Evolutionary conservation across 352 stramenopile species (phyloP), one percentile per base, ranked within the genome.

Genomic region (Globisporangium okanoganense): DNA sequence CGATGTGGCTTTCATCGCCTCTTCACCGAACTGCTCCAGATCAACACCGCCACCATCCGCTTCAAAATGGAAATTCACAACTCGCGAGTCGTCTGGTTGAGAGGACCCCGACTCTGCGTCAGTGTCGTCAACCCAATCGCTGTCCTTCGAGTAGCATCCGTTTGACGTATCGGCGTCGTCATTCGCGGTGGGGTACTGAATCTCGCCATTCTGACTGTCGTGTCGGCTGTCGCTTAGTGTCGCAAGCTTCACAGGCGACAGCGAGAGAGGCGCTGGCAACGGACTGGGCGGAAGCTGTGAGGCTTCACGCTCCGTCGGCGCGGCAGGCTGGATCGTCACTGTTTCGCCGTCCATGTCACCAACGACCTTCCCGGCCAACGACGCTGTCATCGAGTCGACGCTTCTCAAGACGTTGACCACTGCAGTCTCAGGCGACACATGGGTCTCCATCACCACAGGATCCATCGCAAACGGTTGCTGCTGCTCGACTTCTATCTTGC

Each of bases 251-350:
- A 25, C 25, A 1, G 54, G 54, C 8, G 54, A 52, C n/a, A n/a
- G 0, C 2, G 50, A 16, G 3, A 14, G 16, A 16, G 43, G 24
- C 2, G n/a, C 13, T 12, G 58, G 4, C 0, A 20, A 12, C 14
- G 36, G 2, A 13, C 9, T 13, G 8, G 47, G 9, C 0, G 29
- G 5, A 13, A 20, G 9, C 58, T 54, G 35, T 29, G 45, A 31
- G 38, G 61, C 6, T 31, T 64, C 65, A 1, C 56, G 18, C 33
- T 63, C 45, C 27, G 43, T 56, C 10, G 35, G 36, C 0, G 45
- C 51, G 1, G 48, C 50, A 22, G 47, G 29, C 31, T 71, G 51
- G 1, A 55, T 40, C 27, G 27, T 14, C 3, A 12, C 27, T 2
- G 18, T 18, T 27, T 55, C 27, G 8, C 16, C 27, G 12, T 27